Evolutionary conservation across 202 grass and related monocot species (phyloP).

Genomic region (Saccharum hybrid): DNA sequence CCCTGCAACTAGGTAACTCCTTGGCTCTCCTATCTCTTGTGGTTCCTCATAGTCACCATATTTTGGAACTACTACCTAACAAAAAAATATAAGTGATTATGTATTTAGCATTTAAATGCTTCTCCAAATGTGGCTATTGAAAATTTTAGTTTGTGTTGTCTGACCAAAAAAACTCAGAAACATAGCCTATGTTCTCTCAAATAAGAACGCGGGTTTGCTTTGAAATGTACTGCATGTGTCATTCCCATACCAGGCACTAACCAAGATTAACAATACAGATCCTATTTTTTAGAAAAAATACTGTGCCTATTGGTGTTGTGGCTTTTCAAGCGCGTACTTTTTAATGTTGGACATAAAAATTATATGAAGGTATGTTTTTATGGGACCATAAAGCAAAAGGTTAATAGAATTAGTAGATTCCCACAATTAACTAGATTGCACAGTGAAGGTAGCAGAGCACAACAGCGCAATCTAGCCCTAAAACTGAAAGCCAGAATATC

Average conservation of each 20-base stretch:
- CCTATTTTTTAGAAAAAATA: background rate
- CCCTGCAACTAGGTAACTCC: constrained; percentile 72
- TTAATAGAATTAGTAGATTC: background rate
- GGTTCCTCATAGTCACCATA: constrained; percentile 74
- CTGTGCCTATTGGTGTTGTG: constrained; percentile 8
- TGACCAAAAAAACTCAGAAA: background rate
- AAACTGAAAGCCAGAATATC: constrained; percentile 10
- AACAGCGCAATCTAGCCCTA: background rate
- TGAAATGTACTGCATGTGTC: background rate
- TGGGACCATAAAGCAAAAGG: background rate
- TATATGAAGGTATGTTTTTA: background rate
- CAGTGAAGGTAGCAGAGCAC: constrained; percentile 11
- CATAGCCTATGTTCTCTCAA: constrained; percentile 10
- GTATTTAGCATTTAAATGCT: constrained; percentile 19
- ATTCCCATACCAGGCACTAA: constrained; percentile 21
- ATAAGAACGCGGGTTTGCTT: background rate
- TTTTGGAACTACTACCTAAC: constrained; percentile 78
- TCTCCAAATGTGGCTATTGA: background rate
- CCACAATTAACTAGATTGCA: background rate
- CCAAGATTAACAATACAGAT: background rate
- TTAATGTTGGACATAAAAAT: background rate
- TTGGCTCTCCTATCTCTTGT: constrained; percentile 68
- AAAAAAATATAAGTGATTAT: constrained; percentile 19
- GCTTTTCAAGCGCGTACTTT: constrained; percentile 3
- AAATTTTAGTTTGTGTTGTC: background rate